These are phyloP conservation scores for Spathaspora sp. DNA, from an alignment of 1,139 yeast genomes.

Conservation along the genomic window DNA sequence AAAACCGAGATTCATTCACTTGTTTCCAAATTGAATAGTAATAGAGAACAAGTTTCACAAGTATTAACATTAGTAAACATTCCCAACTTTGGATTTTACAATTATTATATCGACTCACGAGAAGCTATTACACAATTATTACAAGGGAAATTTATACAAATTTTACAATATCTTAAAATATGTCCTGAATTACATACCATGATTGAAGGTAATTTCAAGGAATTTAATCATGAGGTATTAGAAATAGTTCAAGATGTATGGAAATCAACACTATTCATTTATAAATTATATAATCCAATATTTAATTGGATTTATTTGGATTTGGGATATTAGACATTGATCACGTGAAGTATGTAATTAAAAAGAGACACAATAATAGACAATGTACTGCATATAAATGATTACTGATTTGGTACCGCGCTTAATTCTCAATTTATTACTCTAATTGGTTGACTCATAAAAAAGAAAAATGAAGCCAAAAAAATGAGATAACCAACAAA, in stretches of 20 bases:
- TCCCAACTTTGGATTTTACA: constrained; percentile 2
- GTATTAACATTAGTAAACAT: neutral
- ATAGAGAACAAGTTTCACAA: neutral
- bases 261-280: constrained; percentile 15
- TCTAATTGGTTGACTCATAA: constrained; percentile 29
- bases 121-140: constrained; percentile 6
- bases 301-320: constrained; percentile 34
- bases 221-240: constrained; percentile 10
- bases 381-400: constrained; percentile 5
- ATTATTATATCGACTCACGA: constrained; percentile 8
- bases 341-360: neutral
- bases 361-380: too few species aligned
- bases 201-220: constrained; percentile 15
- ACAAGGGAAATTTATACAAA: constrained; percentile 6
- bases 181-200: constrained; percentile 1
- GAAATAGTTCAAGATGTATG: constrained; percentile 11
- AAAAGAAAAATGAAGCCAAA: constrained; percentile 4
- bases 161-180: neutral
- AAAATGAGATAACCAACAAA: constrained; percentile 7
- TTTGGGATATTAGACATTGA: constrained; percentile 15
- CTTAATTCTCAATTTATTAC: constrained; percentile 28
- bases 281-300: constrained; percentile 26
- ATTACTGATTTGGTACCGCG: constrained; percentile 43
- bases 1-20: neutral
- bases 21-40: neutral